Conservation (phyloP, 495 filamentous ascomycete genomes). For the Penicillium flavigenum region DNA sequence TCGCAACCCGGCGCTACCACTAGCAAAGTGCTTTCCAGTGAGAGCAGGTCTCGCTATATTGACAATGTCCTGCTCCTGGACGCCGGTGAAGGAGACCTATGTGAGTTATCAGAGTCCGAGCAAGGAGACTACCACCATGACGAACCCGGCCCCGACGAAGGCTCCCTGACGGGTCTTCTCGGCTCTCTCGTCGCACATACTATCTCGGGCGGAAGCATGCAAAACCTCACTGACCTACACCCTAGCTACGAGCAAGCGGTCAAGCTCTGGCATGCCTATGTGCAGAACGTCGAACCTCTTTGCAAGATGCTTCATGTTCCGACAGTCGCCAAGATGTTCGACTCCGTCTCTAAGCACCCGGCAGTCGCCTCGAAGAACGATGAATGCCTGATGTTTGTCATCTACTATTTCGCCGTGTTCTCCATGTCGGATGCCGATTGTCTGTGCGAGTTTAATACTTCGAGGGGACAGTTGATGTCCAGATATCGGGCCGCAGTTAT, state of each 20-base stretch:
- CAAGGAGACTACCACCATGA: not conserved
- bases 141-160: not conserved
- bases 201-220: not conserved
- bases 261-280: constrained; percentile 58
- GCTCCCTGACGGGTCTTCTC: not conserved
- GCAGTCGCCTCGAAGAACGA: constrained; percentile 30
- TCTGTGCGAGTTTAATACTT: constrained; percentile 29
- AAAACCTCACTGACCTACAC: not conserved
- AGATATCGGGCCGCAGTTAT: constrained; percentile 23
- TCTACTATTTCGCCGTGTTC: constrained; percentile 42
- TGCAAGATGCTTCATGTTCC: constrained; percentile 67
- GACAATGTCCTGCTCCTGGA: not conserved
- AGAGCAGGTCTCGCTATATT: not conserved
- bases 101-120: not conserved
- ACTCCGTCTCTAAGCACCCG: constrained; percentile 29
- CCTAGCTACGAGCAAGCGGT: not conserved
- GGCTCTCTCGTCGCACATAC: not conserved
- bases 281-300: constrained; percentile 62
- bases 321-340: constrained; percentile 41
- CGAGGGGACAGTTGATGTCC: constrained; percentile 14
- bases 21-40: not conserved
- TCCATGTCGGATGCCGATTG: constrained; percentile 39
- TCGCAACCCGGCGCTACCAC: not conserved
- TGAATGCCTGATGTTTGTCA: constrained; percentile 45
- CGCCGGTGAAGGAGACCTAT: not conserved